A percentile compares a stretch with the other conserved stretches of the same genome.
Evolutionary conservation across 2,329 filamentous ascomycete genomes (phyloP).

Genomic region (Beauveria medogensis): DNA sequence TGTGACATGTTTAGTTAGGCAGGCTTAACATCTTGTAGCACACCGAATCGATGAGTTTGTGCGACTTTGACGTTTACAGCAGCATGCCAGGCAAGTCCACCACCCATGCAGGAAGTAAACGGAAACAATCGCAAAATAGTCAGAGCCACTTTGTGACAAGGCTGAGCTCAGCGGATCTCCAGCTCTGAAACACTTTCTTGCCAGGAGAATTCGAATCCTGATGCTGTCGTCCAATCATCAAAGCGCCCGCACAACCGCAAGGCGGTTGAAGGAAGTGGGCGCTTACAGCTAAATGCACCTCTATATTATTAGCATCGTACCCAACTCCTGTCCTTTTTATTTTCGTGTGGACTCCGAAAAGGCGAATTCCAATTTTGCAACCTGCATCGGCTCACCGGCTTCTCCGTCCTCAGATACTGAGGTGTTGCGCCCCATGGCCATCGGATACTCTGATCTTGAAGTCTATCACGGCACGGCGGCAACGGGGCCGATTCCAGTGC

Average conservation of each 20-base stretch:
- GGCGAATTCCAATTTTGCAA: too few relatives aligned
- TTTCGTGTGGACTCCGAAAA: too few relatives aligned
- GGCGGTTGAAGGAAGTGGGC: too few relatives aligned
- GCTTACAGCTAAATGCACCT: too few relatives aligned
- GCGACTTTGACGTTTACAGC: not conserved
- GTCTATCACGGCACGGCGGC: not conserved
- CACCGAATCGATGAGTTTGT: not conserved
- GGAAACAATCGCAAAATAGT: not conserved
- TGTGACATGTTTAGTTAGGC: too few relatives aligned
- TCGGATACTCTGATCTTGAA: constrained; percentile 8
- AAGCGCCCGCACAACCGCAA: too few relatives aligned
- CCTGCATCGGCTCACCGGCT: too few relatives aligned
- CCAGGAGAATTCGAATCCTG: too few relatives aligned
- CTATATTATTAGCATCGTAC: too few relatives aligned
- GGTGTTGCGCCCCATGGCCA: not conserved
- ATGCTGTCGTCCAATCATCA: too few relatives aligned
- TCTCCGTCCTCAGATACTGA: not conserved
- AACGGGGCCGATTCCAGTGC: not conserved
- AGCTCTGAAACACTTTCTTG: too few relatives aligned
- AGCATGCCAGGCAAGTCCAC: not conserved
- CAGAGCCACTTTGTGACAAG: not conserved
- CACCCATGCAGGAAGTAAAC: not conserved
- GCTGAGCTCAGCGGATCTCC: not conserved
- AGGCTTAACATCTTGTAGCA: not conserved
- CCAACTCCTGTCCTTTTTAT: too few relatives aligned